Evolutionary conservation across 2,329 filamentous ascomycete species (phyloP), one percentile per base, ranked within the genome.

Genomic region (Cadophora malorum): DNA sequence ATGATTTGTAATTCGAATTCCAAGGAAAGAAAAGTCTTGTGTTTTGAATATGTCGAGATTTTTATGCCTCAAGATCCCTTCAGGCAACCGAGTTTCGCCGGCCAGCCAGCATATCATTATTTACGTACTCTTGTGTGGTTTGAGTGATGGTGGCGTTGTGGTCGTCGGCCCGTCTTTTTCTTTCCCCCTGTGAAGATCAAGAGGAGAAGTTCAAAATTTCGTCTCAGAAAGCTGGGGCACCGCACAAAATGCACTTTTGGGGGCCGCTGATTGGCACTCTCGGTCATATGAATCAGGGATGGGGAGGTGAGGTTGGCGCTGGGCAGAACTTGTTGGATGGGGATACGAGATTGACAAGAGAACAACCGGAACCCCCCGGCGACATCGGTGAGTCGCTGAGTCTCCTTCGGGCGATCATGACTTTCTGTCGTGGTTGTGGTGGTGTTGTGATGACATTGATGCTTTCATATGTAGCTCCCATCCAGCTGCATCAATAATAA

Each of bases 141-240:
- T 38, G 52, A 16, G 8, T 21, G 23, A 38, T 63, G 53, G 59
- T 59, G 58, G 56, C 61, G 62, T 31, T 12, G 59, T 45, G 10
- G 47, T 41, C 35, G 63, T 72, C 68, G 70, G 70, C 67, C 66
- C 63, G 70, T 66, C 67, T 68, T 58, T 65, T 49, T 70, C 25
- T 38, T 38, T 4, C 67, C 62, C 67, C 68, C 61, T 65, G 70
- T 67, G 70, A 52, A 60, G 70, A 69, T 67, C 68, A 64, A 60
- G 60, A 45, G 19, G 53, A 58, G 63, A 58, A 64, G 38, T n/a
- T 58, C 35, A 31, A 49, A 64, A 31, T 50, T 65, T 19, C 41
- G 63, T 65, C 63, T 65, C 62, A 56, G 47, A 64, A 56, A 56
- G 38, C 53, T 59, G 63, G 63, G 31, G 63, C 63, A 45, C 9